A percentile compares a stretch with the other conserved stretches of the same genome.
These are phyloP conservation scores for Fusarium kyushuense DNA, from an alignment of 2,329 filamentous ascomycete species.

Conservation along the genomic window DNA sequence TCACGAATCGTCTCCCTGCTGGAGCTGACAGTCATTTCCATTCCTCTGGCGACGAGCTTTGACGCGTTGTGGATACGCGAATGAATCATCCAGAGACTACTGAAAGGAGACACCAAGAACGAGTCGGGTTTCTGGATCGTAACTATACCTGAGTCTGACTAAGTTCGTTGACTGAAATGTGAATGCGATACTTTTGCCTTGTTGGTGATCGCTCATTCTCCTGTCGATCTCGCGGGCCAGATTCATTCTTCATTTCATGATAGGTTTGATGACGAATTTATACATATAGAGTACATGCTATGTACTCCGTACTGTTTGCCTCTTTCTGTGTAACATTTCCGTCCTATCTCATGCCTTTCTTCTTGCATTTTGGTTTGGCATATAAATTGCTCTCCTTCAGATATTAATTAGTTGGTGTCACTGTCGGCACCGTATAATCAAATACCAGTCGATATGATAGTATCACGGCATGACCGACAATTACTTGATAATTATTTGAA, in stretches of 20 bases:
- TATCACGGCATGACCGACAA: conserved; percentile 22
- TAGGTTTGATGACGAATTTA: conserved; percentile 22
- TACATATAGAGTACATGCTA: conserved; percentile 14
- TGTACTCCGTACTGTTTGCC: not conserved
- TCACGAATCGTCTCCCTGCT: conserved; percentile 21
- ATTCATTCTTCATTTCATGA: conserved; percentile 20
- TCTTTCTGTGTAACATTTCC: conserved; percentile 21
- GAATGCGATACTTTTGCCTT: conserved; percentile 3
- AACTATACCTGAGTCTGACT: conserved; percentile 14
- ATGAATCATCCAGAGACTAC: conserved; percentile 30
- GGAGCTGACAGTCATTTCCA: conserved; percentile 16
- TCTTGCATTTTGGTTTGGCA: conserved; percentile 16
- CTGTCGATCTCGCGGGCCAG: conserved; percentile 42
- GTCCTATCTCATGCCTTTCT: conserved; percentile 5
- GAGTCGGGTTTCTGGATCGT: not conserved
- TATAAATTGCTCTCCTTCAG: not conserved
- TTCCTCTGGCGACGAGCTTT: conserved; percentile 25
- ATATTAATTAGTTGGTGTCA: not conserved
- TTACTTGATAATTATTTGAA: no score
- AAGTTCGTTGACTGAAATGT: conserved; percentile 4
- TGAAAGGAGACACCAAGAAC: conserved; percentile 16
- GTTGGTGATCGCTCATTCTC: conserved; percentile 35
- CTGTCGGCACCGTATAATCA: not conserved
- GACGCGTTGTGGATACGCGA: conserved; percentile 27
- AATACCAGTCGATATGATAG: conserved; percentile 3